Evolutionary conservation across 116 monocot genomes (phyloP).

Genomic region (Papilionanthe hybrid): DNA sequence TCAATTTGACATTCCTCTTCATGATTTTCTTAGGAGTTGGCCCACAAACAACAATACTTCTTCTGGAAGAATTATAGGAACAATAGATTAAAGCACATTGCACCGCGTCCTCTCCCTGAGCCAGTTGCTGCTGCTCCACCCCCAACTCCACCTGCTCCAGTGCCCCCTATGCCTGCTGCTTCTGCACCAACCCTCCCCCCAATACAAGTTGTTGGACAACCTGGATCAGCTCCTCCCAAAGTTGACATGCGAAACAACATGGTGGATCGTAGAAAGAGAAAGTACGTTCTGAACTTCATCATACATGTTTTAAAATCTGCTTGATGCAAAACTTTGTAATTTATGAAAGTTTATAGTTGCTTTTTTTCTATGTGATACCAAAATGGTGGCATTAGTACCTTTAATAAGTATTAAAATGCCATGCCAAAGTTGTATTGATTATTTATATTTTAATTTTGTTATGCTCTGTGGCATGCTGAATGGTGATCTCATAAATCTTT

Average conservation of each 20-base stretch:
- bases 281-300: conserved; percentile 37
- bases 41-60: conserved; percentile 92
- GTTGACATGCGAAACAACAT: conserved; percentile 65
- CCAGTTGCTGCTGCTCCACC: conserved; percentile 36
- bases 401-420: too few relatives aligned
- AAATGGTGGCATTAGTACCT: too few relatives aligned
- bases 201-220: conserved; percentile 56
- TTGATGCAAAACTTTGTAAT: not conserved
- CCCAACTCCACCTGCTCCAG: conserved; percentile 20
- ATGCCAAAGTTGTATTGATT: too few relatives aligned
- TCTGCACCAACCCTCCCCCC: conserved; percentile 31
- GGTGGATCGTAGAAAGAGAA: conserved; percentile 91
- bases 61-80: conserved; percentile 97
- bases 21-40: conserved; percentile 61
- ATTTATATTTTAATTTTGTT: too few relatives aligned
- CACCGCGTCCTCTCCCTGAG: conserved; percentile 82
- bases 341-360: not conserved
- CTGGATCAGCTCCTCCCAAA: conserved; percentile 57
- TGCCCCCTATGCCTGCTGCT: conserved; percentile 18
- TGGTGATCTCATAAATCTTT: too few relatives aligned
- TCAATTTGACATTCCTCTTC: conserved; percentile 4
- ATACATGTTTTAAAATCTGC: not conserved
- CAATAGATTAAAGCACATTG: conserved; percentile 92
- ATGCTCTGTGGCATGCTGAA: too few relatives aligned
- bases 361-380: not conserved